A percentile compares a stretch with the other conserved stretches of the same genome.
phyloP scores from a whole-genome alignment of 495 filamentous ascomycete species.

The Massariosphaeria phaeospora region DNA sequence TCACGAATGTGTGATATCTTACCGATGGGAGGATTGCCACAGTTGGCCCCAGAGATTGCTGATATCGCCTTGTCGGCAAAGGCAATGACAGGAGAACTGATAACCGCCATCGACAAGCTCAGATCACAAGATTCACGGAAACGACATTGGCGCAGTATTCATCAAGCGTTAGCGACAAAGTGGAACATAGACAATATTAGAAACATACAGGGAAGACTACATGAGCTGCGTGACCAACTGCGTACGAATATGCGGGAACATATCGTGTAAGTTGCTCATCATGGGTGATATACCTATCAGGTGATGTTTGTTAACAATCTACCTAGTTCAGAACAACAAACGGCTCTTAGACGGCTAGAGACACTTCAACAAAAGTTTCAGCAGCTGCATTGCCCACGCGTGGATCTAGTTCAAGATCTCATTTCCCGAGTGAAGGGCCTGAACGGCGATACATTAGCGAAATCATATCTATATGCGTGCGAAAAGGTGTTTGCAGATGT shows the following conservation, averaged over 20 bases:
- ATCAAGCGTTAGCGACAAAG: not conserved
- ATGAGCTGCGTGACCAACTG: not conserved
- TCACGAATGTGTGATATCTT: not conserved
- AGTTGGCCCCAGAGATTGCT: not conserved
- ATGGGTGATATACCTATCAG: not conserved
- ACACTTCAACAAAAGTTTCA: no score
- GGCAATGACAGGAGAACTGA: not conserved
- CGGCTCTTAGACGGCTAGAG: no score
- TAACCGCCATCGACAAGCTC: not conserved
- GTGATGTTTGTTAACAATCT: not conserved
- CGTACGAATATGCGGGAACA: not conserved
- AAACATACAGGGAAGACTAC: not conserved
- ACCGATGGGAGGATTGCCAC: not conserved
- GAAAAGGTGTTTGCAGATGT: no score
- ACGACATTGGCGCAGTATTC: not conserved
- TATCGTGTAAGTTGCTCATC: not conserved
- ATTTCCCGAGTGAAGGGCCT: no score
- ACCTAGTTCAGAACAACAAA: no score
- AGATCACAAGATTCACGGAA: not conserved
- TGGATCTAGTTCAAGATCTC: no score
- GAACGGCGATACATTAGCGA: no score
- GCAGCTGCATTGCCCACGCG: no score
- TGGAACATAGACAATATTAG: constrained; percentile 4
- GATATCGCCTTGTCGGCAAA: not conserved
- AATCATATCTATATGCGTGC: no score